Conservation (phyloP, 768 basidiomycete genomes). For the Hemileccinum impolitum region DNA sequence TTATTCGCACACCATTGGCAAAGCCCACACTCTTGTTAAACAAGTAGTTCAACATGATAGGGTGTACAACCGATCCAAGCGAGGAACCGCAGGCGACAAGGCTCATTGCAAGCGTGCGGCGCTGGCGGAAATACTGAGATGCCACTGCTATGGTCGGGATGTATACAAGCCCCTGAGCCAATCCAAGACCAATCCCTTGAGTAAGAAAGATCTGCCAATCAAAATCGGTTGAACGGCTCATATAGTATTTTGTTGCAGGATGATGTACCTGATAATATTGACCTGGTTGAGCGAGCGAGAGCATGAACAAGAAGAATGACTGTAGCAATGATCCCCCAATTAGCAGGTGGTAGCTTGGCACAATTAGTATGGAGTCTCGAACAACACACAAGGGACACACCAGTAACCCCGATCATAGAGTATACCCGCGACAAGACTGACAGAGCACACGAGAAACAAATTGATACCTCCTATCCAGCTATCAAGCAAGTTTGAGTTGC, state of each 20-base stretch:
- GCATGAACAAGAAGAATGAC: slow-evolving; percentile 40
- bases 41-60: slow-evolving; percentile 31
- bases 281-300: slow-evolving; percentile 41
- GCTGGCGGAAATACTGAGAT: slow-evolving; percentile 43
- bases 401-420: slow-evolving; percentile 54
- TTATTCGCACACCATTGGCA: slow-evolving; percentile 46
- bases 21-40: slow-evolving; percentile 31
- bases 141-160: slow-evolving; percentile 43
- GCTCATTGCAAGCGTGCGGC: slow-evolving; percentile 44
- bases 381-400: slow-evolving; percentile 18
- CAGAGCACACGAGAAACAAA: slow-evolving; percentile 35
- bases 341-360: slow-evolving; percentile 40
- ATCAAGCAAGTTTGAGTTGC: background rate
- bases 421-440: slow-evolving; percentile 42
- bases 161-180: slow-evolving; percentile 45
- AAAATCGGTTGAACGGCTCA: background rate
- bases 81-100: slow-evolving; percentile 39
- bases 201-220: slow-evolving; percentile 42
- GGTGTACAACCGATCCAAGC: slow-evolving; percentile 24
- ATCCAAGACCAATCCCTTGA: slow-evolving; percentile 46
- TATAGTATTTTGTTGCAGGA: background rate
- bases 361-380: background rate
- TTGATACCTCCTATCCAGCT: slow-evolving; percentile 50
- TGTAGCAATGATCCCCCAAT: slow-evolving; percentile 45
- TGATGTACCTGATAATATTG: slow-evolving; percentile 41